Conservation (phyloP, 768 basidiomycete species). For the Mycena belliarum region DNA sequence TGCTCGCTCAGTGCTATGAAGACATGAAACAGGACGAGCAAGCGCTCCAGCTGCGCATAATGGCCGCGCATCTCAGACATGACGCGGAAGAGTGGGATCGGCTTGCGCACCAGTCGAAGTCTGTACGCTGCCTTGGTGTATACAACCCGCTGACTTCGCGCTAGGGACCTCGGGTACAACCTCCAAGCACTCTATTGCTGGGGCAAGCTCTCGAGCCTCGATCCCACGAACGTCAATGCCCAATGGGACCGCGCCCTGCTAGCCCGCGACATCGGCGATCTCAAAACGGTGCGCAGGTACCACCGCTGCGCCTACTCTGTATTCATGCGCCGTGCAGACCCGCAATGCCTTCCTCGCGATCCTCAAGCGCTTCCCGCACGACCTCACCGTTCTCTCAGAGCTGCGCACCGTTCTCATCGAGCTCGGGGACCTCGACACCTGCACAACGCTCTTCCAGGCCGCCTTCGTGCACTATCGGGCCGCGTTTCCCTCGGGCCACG, state of each 20-base stretch:
- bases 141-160: not conserved
- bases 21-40: constrained; percentile 71
- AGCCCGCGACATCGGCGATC: constrained; percentile 74
- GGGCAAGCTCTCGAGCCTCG: constrained; percentile 75
- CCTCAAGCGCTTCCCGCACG: constrained; percentile 75
- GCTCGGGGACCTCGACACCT: constrained; percentile 64
- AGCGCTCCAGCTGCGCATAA: constrained; percentile 80
- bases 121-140: not conserved
- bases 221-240: constrained; percentile 82
- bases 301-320: not conserved
- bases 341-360: constrained; percentile 69
- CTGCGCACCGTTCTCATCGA: constrained; percentile 79
- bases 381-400: constrained; percentile 78
- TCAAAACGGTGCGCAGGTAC: constrained; percentile 51
- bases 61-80: constrained; percentile 86
- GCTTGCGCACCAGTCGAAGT: constrained; percentile 78
- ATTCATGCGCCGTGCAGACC: constrained; percentile 39
- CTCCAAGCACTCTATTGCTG: constrained; percentile 94
- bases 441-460: constrained; percentile 66
- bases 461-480: constrained; percentile 74
- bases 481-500: constrained; percentile 45
- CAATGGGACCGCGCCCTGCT: constrained; percentile 91
- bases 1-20: constrained; percentile 81
- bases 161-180: constrained; percentile 66
- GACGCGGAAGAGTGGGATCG: constrained; percentile 87